Percentiles rank a stretch among this genome's conserved stretches.
Evolutionary conservation across 306 rosid genomes (phyloP).

Genomic region (Fragaria vesca): DNA sequence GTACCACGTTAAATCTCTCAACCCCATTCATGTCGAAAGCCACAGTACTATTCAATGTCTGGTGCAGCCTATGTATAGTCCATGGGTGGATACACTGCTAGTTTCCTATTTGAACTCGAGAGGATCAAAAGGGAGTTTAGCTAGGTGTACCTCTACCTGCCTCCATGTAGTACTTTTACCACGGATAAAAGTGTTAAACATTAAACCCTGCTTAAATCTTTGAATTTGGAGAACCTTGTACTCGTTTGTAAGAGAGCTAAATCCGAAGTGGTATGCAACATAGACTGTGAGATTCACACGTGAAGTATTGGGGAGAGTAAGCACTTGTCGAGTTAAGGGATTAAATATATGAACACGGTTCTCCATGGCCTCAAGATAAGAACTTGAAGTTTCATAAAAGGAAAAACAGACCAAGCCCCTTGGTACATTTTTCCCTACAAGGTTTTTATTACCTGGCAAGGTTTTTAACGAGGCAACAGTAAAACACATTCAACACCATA

Average conservation of each 20-base stretch:
- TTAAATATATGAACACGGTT: constrained; percentile 2
- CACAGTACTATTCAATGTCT: background rate
- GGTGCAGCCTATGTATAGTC: constrained; percentile 3
- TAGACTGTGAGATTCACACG: background rate
- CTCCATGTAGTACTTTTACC: constrained; percentile 9
- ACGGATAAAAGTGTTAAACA: background rate
- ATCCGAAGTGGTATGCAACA: background rate
- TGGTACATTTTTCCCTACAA: too few species aligned
- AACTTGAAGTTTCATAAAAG: background rate
- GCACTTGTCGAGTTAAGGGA: background rate
- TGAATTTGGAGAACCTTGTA: constrained; percentile 2
- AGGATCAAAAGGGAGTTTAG: background rate
- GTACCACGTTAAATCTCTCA: background rate
- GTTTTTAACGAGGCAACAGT: too few species aligned
- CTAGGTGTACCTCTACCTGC: background rate
- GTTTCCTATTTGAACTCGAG: background rate
- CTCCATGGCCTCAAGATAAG: background rate
- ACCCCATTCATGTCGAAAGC: background rate
- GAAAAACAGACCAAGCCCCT: background rate
- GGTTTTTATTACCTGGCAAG: too few species aligned
- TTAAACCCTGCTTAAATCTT: background rate
- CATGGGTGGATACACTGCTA: background rate
- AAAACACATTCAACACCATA: too few species aligned
- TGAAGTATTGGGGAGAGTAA: background rate
- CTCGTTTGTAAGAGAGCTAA: background rate